Percentiles rank a stretch among this genome's conserved stretches.
Conservation (phyloP, 768 basidiomycete genomes). For the Brasilioporus rufonigricans region DNA sequence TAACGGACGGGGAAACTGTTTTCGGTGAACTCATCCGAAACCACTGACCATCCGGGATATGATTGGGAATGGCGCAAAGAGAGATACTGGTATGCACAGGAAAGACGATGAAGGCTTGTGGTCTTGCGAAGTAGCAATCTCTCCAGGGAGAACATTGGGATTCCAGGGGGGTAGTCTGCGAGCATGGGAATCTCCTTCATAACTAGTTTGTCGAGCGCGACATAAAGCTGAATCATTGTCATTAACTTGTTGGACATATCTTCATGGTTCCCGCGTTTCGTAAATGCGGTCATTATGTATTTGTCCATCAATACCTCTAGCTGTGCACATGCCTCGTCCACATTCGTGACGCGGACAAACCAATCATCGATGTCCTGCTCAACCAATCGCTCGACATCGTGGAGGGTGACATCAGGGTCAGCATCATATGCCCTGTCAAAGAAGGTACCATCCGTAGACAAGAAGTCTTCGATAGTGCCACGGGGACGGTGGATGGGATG, state of each 20-base stretch:
- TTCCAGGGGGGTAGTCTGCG: background rate
- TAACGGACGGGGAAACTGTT: background rate
- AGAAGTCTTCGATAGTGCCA: conserved; percentile 12
- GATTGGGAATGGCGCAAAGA: background rate
- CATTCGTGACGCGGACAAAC: background rate
- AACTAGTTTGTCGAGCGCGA: background rate
- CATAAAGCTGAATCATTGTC: conserved; percentile 14
- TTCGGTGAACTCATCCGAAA: background rate
- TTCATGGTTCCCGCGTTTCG: conserved; percentile 28
- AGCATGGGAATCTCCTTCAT: background rate
- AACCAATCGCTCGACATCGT: conserved; percentile 38
- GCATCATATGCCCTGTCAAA: background rate
- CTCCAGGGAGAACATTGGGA: background rate
- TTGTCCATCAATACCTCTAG: conserved; percentile 18
- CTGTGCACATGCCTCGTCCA: conserved; percentile 8
- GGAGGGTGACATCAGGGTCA: conserved; percentile 23
- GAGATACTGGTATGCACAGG: background rate
- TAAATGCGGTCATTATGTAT: conserved; percentile 23
- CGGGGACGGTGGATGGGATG: background rate
- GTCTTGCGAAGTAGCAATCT: background rate
- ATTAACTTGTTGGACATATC: conserved; percentile 39
- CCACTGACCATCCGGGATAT: background rate
- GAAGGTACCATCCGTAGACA: conserved; percentile 11
- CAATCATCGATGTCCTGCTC: conserved; percentile 8
- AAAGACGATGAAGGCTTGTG: background rate